Base-by-base conservation (phyloP, 306 rosid species). In the Nissolia schottii region DNA sequence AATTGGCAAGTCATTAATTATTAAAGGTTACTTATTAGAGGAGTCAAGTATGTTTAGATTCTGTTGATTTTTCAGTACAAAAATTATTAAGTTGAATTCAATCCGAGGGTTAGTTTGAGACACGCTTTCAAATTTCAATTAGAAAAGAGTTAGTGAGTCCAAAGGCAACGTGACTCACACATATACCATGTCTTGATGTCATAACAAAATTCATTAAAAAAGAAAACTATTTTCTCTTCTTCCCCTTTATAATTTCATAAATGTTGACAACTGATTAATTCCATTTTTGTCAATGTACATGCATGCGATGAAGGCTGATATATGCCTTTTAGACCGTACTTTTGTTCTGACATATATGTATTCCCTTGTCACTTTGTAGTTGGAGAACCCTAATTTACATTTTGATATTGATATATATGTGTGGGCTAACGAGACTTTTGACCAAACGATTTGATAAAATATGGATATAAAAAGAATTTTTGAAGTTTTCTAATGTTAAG, bases 161-260 rank as follows among this genome's bases (percentile, higher is more conserved):
- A 59, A 35, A 59, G 16, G 48, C 23, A 67, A 76, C 69, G 64
- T 76, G 74, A 15, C 10, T 32, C 63, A 57, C 23, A 76, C 9
- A 9, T 41, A 9, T 41, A 15, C 67, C 45, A 55, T 41, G 20
- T 49, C 18, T n/a, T 32, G 20, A 65, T 45, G 32, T 16, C 9
- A 76, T 56, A 45, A 66, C 27, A 31, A 32, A 48, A 28, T 31
- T 12, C 51, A 45, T 0, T 45, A 14, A 41, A 16, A 31, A 32
- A 15, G 18, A 40, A 14, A 24, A 11, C 4, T 20, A 3, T 12
- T 7, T 62, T 63, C n/a, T 40, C 28, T 46, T 66, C 71, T 48
- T 64, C 35, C n/a, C 11, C 2, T 65, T 10, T 27, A 18, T 48
- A 18, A 10, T 31, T 29, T 29, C 11, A 15, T 24, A 49, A 2